Base-by-base conservation (phyloP, 768 basidiomycete genomes). In the Termitomyces sp. region DNA sequence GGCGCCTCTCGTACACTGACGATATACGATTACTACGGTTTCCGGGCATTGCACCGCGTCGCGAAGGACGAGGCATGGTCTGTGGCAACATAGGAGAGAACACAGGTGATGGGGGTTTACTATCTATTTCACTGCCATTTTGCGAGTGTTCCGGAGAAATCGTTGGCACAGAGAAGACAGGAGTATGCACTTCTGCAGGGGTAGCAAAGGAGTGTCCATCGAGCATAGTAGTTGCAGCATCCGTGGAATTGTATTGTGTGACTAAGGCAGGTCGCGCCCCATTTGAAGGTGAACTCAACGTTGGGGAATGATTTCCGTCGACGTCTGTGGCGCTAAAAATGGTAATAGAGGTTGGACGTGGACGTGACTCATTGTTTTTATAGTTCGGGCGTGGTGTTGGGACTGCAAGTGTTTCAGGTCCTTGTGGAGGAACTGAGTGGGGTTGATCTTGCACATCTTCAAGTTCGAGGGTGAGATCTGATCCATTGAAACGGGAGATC, bases 401-500 rank as follows among this genome's bases (percentile, higher is more conserved):
- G 31, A 41, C n/a, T 40, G 40, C 23, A 4, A 56, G 50, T 7
- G 40, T 50, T 51, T 44, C 57, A n/a, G 50, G 23, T 5, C 53
- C 54, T 15, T 57, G 42, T 48, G 51, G 33, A 48, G n/a, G 56
- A 11, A 56, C 49, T 30, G 66, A 48, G 35, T 65, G 66, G 47
- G 71, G 71, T 44, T 78, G 74, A 58, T 78, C 78, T 55, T 72
- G 67, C 15, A 96, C 91, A 56, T 97, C 94, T 19, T 80, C 80
- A 10, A 90, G 69, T 31, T 81, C 83, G 31, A 94, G 78, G 3
- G 76, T 70, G 0, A 94, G 70, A 52, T 84, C 75, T 15, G 84
- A 82, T 2, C 90, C 92, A 68, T 98, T 98, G 72, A 89, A 93
- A 33, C 78, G 79, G 3, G 91, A 90, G 44, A 99, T 98, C 61